phyloP scores from a whole-genome alignment of 2,329 filamentous ascomycete species.

The Diaporthe sp. region DNA sequence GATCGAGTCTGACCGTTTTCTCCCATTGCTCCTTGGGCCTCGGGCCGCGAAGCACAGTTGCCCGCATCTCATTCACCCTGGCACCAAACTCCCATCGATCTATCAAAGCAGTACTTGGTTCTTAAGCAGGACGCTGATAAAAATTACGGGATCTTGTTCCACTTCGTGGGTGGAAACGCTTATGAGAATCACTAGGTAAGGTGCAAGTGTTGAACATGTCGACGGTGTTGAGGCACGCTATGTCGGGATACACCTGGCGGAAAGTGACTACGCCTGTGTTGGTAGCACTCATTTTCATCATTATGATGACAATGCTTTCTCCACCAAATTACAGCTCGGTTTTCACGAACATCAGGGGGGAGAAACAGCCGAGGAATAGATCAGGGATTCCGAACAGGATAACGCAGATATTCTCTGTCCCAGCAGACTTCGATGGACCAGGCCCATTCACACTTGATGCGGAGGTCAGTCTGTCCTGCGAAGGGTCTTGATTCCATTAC shows the following conservation, averaged over 20 bases:
- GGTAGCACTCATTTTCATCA: neutral
- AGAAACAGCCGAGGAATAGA: neutral
- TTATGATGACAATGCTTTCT: neutral
- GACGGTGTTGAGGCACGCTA: neutral
- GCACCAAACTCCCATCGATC: neutral
- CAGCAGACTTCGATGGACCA: neutral
- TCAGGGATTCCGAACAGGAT: constrained; percentile 39
- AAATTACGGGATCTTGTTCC: neutral
- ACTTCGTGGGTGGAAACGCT: neutral
- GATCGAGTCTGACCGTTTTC: neutral
- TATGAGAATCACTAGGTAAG: neutral
- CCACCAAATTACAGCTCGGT: neutral
- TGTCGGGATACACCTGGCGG: neutral
- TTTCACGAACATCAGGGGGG: neutral
- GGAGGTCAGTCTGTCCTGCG: neutral
- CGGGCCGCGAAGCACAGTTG: neutral
- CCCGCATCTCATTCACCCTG: neutral
- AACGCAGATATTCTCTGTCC: constrained; percentile 43
- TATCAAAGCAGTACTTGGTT: neutral
- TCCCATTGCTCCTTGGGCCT: neutral
- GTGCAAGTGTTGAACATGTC: too few species aligned
- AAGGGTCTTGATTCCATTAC: neutral
- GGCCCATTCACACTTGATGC: neutral
- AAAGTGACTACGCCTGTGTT: neutral
- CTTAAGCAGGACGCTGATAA: neutral